Evolutionary conservation across 2,329 filamentous ascomycete genomes (phyloP), one percentile per base, ranked within the genome.

Genomic region (Teratosphaeria gauchensis): DNA sequence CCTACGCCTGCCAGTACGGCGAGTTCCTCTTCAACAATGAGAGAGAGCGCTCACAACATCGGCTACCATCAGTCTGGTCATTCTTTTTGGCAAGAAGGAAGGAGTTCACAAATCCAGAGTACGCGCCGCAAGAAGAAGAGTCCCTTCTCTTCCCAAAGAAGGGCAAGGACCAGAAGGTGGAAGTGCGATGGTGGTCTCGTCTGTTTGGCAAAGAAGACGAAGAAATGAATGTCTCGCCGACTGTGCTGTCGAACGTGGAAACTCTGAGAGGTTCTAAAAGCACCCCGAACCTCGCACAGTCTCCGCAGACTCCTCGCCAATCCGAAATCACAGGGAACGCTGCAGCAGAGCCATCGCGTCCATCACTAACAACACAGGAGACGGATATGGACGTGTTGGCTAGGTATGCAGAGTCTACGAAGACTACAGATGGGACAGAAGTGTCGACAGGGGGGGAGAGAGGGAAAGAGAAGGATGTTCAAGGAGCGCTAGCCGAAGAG

Each of bases 1-100:
- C 95, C 1, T 92, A 97, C 71, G 92, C 92, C 0, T 96, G 92
- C 65, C 94, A 99, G 71, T 99, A 96, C 63, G 94, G 94, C 53
- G 96, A 92, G 0, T 99, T 99, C 71, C 80, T 99, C 4, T 96
- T 89, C 74, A 96, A 99, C 75, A 95, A 85, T 58, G 94, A 99
- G 72, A 94, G 91, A 69, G 89, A 96, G 68, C 86, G 94, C 3
- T 77, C 84, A 53, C 12, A 42, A 38, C n/a, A 56, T 30, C 33
- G 84, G 57, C 95, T 91, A 3, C 82, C 88, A 3, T 95, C 90
- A 24, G 94, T 96, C 1, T 99, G 94, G 94, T 88, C 94, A 65
- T 96, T 97, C 71, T 97, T 99, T 73, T 77, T 97, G 7, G 85
- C 88, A 51, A 84, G 92, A 11, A 85, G 83, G 64, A 78, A 83